phyloP scores from a whole-genome alignment of 2,329 filamentous ascomycete genomes.

The Fusarium irregulare region DNA sequence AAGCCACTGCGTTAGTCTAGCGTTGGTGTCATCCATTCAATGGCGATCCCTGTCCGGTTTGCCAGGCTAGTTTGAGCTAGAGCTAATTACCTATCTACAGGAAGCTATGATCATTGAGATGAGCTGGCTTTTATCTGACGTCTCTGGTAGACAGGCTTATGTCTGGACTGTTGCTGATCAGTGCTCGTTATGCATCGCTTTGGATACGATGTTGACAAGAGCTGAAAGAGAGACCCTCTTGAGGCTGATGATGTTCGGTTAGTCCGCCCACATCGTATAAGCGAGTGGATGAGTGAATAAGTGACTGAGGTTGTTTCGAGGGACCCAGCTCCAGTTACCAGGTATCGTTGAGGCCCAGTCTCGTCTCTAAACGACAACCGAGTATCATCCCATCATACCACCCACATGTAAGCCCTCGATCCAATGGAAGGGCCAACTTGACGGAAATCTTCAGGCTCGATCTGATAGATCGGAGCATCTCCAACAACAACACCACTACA shows the following conservation, averaged over 20 bases:
- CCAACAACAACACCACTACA: slow-evolving; percentile 22
- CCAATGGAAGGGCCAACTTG: slow-evolving; percentile 4
- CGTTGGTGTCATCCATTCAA: slow-evolving; percentile 23
- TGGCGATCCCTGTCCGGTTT: slow-evolving; percentile 38
- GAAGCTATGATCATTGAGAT: slow-evolving; percentile 18
- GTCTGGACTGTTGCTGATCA: slow-evolving; percentile 14
- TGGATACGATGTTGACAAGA: not conserved
- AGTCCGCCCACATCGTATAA: not conserved
- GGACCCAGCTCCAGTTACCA: slow-evolving; percentile 13
- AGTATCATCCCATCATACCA: not conserved
- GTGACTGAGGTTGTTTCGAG: not conserved
- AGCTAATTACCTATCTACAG: not conserved
- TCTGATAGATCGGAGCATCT: slow-evolving; percentile 35
- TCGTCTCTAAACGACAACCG: not conserved
- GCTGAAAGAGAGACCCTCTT: not conserved
- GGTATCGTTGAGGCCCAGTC: slow-evolving; percentile 7
- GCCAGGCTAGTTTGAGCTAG: not conserved
- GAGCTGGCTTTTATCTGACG: slow-evolving; percentile 37
- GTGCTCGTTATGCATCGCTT: slow-evolving; percentile 2
- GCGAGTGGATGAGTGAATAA: not conserved
- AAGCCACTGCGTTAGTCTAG: slow-evolving; percentile 40
- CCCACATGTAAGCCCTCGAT: slow-evolving; percentile 10
- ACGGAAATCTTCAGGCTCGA: slow-evolving; percentile 23
- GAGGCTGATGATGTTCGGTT: not conserved
- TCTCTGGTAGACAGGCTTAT: slow-evolving; percentile 24